Evolutionary conservation across 345 rosid species (phyloP), one percentile per base, ranked within the genome.

Genomic region (Bruguiera gymnorhiza): DNA sequence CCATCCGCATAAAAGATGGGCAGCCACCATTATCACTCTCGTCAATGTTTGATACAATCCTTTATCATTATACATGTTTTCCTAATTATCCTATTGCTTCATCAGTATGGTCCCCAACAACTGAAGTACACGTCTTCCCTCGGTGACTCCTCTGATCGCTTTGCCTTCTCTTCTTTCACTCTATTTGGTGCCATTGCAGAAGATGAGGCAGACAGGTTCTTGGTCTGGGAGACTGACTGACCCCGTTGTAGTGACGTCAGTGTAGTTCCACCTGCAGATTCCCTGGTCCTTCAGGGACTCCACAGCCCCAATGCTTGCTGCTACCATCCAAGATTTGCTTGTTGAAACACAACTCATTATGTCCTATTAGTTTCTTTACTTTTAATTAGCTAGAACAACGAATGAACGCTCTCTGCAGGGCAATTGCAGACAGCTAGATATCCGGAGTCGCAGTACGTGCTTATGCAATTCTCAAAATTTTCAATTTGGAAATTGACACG

Each of bases 251-350:
- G 53, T 6, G 76, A 63, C 51, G 71, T 70, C 2, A 71, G 70
- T 56, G n/a, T 46, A 56, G 66, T 84, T 84, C 85, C 87, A 79
- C 37, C 85, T 73, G 62, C 80, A 78, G 69, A 84, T 67, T 0
- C 85, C 85, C 59, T 81, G 83, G 18, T 84, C 82, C 62, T 81
- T 81, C 36, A 77, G 24, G 7, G 83, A 82, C 69, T 79, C 85
- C 4, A 81, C 81, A 15, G 76, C 84, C 36, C 65, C 83, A 8
- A 79, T 61, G 11, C 76, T 73, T 7, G 80, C 71, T 8, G 87
- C 83, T 0, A 74, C 85, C 6, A 69, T 32, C 79, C 85, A 84
- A 20, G 85, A 75, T 75, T 67, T 77, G 62, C 83, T 75, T 50
- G 70, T 63, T 3, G 75, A 43, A 43, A 5, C 3, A 43, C 50